Evolutionary conservation across 495 filamentous ascomycete species (phyloP).

Genomic region (Terfezia boudieri): DNA sequence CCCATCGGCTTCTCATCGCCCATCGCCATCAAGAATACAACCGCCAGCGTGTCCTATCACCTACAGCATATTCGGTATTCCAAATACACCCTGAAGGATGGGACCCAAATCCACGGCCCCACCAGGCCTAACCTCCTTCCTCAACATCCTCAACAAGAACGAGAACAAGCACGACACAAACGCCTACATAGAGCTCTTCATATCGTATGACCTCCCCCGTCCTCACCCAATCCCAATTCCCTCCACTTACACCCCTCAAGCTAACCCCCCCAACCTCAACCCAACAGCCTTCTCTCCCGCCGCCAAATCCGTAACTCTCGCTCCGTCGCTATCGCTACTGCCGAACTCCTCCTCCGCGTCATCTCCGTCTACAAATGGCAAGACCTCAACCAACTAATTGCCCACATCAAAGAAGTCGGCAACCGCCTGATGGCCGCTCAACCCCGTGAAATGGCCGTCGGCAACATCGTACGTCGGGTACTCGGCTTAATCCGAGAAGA

Average conservation of each 20-base stretch:
- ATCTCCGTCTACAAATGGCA: constrained; percentile 45
- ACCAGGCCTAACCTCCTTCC: constrained; percentile 50
- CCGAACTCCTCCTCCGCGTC: constrained; percentile 57
- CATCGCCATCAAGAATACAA: too few species aligned
- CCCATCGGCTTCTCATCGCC: too few species aligned
- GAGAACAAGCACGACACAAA: constrained; percentile 38
- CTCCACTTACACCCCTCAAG: constrained; percentile 2
- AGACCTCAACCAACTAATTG: constrained; percentile 51
- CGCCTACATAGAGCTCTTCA: constrained; percentile 54
- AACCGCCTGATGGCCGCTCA: constrained; percentile 51
- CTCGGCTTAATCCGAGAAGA: constrained; percentile 75
- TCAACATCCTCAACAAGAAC: constrained; percentile 43
- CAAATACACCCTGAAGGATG: background rate
- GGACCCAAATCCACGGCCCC: constrained; percentile 10
- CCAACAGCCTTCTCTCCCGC: constrained; percentile 53
- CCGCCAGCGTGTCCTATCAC: too few species aligned
- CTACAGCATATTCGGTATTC: too few species aligned
- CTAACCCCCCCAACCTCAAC: background rate
- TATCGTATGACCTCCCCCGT: constrained; percentile 36
- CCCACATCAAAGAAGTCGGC: constrained; percentile 50
- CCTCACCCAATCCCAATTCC: constrained; percentile 6
- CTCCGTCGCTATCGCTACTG: constrained; percentile 69
- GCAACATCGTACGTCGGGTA: constrained; percentile 72
- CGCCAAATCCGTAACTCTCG: constrained; percentile 66
- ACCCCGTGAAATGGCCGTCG: constrained; percentile 65